Base-by-base conservation (phyloP, 192 early-diverging fungal genomes). In the Phlyctochytrium planicorne region DNA sequence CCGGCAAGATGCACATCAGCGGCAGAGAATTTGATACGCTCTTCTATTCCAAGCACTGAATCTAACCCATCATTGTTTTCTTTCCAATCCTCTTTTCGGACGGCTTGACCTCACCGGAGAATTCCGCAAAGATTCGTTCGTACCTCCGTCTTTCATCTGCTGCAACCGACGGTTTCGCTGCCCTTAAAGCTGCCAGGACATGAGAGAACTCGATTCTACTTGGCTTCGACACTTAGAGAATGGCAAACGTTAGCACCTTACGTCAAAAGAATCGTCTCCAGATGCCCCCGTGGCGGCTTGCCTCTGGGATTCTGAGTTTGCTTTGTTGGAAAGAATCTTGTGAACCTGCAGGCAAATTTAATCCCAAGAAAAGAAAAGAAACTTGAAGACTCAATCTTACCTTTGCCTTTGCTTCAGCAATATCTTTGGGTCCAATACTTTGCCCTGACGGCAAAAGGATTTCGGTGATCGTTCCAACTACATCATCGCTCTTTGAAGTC, bases 91-190 rank as follows among this genome's bases (percentile, higher is more conserved):
- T 55, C 34, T 67, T 62, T 23, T 25, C 59, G 53, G 23, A 61
- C 61, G 27, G 16, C 55, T 36, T 65, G 31, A 53, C 62, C 52
- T 16, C 56, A 10, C 64, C 63, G 25, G 32, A 10, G 57, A 75
- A 78, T 53, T 73, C 57, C 30, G 62, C 70, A 64, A 77, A 85
- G 63, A 91, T 87, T 2, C 73, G 64, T 53, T 83, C 74, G 16
- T 90, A 76, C 32, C 88, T 66, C 1, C 33, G 6, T 33, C 71
- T 66, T 37, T 91, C 89, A 23, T 87, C 80, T 20, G 69, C 73
- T 14, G 82, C 81, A 31, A 89, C 80, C 20, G 90, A 91, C 30
- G 87, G 82, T 25, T 86, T 75, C 1, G 90, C 87, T n/a, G 69
- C 71, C 34, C 67, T 76, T 4, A 89, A 59, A 0, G 89, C 89